phyloP scores from a whole-genome alignment of 2,329 filamentous ascomycete species.

The Periconia macrospinosa region DNA sequence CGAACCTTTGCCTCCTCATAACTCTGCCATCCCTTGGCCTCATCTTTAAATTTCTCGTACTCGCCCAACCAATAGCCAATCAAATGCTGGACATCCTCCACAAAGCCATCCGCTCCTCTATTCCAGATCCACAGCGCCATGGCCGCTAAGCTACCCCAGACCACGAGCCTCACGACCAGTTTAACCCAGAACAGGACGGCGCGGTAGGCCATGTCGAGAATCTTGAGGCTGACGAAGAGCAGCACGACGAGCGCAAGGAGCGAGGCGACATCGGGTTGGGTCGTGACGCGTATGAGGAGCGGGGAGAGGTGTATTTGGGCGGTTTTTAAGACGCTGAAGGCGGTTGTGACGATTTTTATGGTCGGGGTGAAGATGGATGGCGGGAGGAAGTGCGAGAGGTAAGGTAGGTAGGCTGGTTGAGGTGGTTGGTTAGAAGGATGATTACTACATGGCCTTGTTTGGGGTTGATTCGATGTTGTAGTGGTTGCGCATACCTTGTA shows the following conservation, averaged over 20 bases:
- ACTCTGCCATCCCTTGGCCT: conserved; percentile 20
- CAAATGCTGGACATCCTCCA: conserved; percentile 57
- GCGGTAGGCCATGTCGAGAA: conserved; percentile 70
- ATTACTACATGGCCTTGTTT: neutral
- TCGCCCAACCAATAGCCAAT: conserved; percentile 41
- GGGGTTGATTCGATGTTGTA: neutral
- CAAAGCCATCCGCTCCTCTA: conserved; percentile 66
- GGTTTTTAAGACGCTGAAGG: conserved; percentile 30
- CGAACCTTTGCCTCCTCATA: conserved; percentile 29
- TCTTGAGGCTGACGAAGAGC: conserved; percentile 64
- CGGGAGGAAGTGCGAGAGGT: conserved; percentile 36
- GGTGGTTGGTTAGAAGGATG: neutral
- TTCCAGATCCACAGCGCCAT: conserved; percentile 60
- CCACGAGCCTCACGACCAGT: conserved; percentile 63
- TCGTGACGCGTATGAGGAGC: conserved; percentile 28
- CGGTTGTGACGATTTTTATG: conserved; percentile 30
- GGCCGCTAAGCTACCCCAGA: conserved; percentile 64
- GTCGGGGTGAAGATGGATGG: conserved; percentile 33
- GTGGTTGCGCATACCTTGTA: conserved; percentile 23
- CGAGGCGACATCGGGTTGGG: conserved; percentile 51
- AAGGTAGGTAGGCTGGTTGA: conserved; percentile 34
- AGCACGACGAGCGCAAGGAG: conserved; percentile 61
- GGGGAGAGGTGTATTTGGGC: conserved; percentile 33
- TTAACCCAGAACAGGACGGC: conserved; percentile 76
- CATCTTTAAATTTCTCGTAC: conserved; percentile 31